Evolutionary conservation across 1,284 basidiomycete species (phyloP).

Genomic region (Rhodotorula glutinis): DNA sequence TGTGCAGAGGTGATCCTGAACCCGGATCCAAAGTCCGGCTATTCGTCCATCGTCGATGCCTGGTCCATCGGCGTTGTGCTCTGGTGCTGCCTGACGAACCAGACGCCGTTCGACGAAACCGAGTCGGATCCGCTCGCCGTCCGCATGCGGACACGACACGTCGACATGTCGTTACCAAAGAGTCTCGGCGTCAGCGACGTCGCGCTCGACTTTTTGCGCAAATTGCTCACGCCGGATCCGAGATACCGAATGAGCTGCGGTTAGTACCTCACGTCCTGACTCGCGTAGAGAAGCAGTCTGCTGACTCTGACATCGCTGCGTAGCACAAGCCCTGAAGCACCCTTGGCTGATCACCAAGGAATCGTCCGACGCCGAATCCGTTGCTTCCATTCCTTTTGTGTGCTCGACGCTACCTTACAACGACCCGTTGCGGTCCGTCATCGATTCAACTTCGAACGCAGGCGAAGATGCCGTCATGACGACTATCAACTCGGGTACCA

Average conservation of each 20-base stretch:
- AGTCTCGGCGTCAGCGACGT: conserved; percentile 47
- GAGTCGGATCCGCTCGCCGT: conserved; percentile 53
- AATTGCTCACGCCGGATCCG: conserved; percentile 58
- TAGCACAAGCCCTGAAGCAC: conserved; percentile 58
- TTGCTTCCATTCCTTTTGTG: conserved; percentile 1
- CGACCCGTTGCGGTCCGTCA: background rate
- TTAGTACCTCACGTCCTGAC: conserved; percentile 8
- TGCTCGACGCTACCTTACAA: conserved; percentile 18
- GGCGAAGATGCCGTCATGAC: conserved; percentile 1
- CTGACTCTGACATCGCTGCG: background rate
- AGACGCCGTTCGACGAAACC: conserved; percentile 67
- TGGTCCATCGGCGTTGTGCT: conserved; percentile 92
- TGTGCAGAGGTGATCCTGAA: conserved; percentile 71
- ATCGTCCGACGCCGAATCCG: background rate
- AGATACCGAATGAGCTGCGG: conserved; percentile 58
- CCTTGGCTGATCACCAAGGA: conserved; percentile 60
- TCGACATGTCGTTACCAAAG: conserved; percentile 35
- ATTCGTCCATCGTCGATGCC: conserved; percentile 79
- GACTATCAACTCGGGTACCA: conserved; percentile 5
- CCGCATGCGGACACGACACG: conserved; percentile 34
- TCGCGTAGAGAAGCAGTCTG: background rate
- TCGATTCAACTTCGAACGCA: background rate
- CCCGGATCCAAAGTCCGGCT: conserved; percentile 61
- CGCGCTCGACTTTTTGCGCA: conserved; percentile 55
- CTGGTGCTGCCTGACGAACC: conserved; percentile 72